Base-by-base conservation (phyloP, 2,329 filamentous ascomycete genomes). In the Cucurbitaria berberidis region DNA sequence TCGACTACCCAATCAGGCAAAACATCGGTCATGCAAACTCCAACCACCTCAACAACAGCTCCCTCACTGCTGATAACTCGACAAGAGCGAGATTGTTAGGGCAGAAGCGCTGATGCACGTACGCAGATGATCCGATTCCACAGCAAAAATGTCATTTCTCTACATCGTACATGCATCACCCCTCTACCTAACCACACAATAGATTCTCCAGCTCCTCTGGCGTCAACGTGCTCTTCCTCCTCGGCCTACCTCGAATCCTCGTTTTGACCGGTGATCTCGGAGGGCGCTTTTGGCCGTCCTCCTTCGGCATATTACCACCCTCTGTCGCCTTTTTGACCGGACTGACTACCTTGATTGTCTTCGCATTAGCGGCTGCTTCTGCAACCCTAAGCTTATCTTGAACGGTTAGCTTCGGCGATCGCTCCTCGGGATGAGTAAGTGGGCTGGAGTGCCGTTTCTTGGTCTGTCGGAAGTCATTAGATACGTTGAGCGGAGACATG, bases 201-300 rank as follows among this genome's bases (percentile, higher is more conserved):
- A 76, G 60, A 27, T 66, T 70, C 75, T 89, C 84, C 67, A 93
- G 75, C 74, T 93, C 90, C 80, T 88, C 88, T 3, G 88, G 86
- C 64, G 84, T 91, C 27, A 93, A 77, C 18, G 89, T 93, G 66
- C 88, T 91, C 70, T 90, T 82, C 68, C 89, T 81, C 54, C 82
- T 87, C 2, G 85, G 77, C 78, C 87, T 72, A 70, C 86, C 65
- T 73, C 80, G 69, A 77, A 82, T 71, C 74, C 78, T 66, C 79
- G 84, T 78, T 64, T 72, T 75, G 29, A 69, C 67, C 30, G 74
- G 63, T 47, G 63, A 74, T 44, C 63, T 66, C 48, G 60, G 60
- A 16, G 58, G 55, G 29, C 67, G 65, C 41, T 57, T 66, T 52
- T 63, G 62, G 41, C 60, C 59, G 47, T 55, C 60, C 19, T 63